Evolutionary conservation across 768 basidiomycete genomes (phyloP).

Genomic region (Chiua virens): DNA sequence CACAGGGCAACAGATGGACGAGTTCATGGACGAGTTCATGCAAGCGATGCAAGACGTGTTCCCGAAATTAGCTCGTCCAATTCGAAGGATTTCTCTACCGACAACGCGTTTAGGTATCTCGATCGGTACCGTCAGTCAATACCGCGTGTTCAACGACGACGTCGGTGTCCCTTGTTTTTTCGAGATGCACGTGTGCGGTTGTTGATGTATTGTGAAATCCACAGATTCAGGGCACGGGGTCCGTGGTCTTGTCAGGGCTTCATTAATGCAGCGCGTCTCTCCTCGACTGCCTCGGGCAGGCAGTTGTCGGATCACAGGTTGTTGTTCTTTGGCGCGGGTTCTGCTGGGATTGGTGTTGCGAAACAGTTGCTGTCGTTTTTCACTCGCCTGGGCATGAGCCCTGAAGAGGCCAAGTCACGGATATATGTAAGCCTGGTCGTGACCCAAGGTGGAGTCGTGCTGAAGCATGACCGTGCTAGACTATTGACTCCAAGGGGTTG

Average conservation of each 20-base stretch:
- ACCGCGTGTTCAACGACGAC: slow-evolving; percentile 73
- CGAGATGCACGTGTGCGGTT: not conserved
- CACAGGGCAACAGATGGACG: slow-evolving; percentile 50
- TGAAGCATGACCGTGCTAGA: slow-evolving; percentile 36
- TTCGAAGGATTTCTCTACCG: slow-evolving; percentile 78
- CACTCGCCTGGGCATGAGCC: slow-evolving; percentile 53
- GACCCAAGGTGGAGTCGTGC: slow-evolving; percentile 2
- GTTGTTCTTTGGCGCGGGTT: slow-evolving; percentile 59
- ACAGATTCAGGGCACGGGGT: slow-evolving; percentile 71
- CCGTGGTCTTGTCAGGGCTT: slow-evolving; percentile 76
- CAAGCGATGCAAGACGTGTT: slow-evolving; percentile 60
- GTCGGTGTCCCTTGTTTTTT: slow-evolving; percentile 37
- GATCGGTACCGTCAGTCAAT: slow-evolving; percentile 56
- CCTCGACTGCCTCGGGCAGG: slow-evolving; percentile 45
- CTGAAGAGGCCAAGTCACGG: slow-evolving; percentile 62
- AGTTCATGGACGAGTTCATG: slow-evolving; percentile 80
- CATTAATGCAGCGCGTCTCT: slow-evolving; percentile 66
- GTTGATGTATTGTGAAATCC: not conserved
- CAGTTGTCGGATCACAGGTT: slow-evolving; percentile 50
- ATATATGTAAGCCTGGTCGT: slow-evolving; percentile 55
- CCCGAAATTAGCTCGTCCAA: slow-evolving; percentile 67
- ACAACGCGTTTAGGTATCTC: slow-evolving; percentile 76
- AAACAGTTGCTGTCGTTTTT: slow-evolving; percentile 51
- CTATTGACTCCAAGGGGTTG: slow-evolving; percentile 76
- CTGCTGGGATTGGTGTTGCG: slow-evolving; percentile 54